These are phyloP conservation scores for Plasmodium inui DNA, from an alignment of 169 alveolate species.

Conservation along the genomic window DNA sequence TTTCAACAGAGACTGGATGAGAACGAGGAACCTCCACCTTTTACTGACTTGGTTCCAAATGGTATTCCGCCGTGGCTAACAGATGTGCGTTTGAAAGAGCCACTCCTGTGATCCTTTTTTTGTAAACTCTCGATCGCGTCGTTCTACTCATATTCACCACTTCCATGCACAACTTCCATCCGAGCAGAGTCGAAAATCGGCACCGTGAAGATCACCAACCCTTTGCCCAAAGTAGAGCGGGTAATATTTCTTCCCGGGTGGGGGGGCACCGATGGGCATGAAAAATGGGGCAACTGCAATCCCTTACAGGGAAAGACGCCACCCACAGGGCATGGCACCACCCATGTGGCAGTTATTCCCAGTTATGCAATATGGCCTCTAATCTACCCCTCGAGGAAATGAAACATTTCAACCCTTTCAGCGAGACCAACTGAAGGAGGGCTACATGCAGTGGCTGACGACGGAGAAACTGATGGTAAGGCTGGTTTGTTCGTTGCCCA, in stretches of 20 bases:
- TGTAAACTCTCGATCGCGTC: neutral
- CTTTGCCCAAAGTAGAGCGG: constrained; percentile 45
- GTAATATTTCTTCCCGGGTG: neutral
- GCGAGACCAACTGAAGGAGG: constrained; percentile 37
- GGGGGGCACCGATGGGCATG: neutral
- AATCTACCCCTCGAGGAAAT: neutral
- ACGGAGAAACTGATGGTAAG: constrained; percentile 64
- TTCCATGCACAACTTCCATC: neutral
- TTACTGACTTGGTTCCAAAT: constrained; percentile 46
- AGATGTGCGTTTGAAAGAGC: neutral
- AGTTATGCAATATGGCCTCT: neutral
- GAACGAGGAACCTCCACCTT: constrained; percentile 48
- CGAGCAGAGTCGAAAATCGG: constrained; percentile 40
- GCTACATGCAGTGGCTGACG: constrained; percentile 51
- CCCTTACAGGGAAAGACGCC: neutral
- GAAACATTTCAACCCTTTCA: neutral
- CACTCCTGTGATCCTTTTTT: neutral
- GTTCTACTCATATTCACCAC: neutral
- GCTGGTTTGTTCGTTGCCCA: neutral
- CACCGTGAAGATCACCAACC: constrained; percentile 24
- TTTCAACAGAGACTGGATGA: constrained; percentile 55
- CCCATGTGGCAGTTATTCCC: neutral
- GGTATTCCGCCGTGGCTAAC: neutral
- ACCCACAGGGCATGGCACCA: neutral
- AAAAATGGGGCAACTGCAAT: neutral